Conservation (phyloP, 2,329 filamentous ascomycete genomes). For the Fusarium sp. region DNA sequence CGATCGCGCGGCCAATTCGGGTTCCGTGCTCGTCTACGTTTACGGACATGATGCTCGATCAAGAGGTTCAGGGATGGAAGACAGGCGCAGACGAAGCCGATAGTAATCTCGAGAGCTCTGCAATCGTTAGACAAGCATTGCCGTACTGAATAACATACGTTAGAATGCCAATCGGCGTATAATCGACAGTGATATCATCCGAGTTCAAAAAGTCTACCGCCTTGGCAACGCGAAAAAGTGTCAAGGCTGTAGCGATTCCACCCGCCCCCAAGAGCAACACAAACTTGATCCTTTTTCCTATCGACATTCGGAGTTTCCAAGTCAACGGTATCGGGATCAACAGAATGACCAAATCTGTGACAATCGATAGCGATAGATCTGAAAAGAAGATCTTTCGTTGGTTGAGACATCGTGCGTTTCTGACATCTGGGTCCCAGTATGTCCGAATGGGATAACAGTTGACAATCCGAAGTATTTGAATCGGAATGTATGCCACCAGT, state of each 20-base stretch:
- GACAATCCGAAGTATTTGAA: slow-evolving; percentile 50
- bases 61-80: slow-evolving; percentile 30
- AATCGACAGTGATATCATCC: slow-evolving; percentile 32
- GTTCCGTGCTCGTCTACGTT: slow-evolving; percentile 1
- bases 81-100: slow-evolving; percentile 37
- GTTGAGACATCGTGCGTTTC: slow-evolving; percentile 46
- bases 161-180: slow-evolving; percentile 23
- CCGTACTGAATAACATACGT: neutral
- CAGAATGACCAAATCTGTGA: slow-evolving; percentile 32
- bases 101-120: slow-evolving; percentile 29
- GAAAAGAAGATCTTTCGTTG: slow-evolving; percentile 42
- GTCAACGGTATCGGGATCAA: slow-evolving; percentile 29
- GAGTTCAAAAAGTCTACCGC: slow-evolving; percentile 24
- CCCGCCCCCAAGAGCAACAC: slow-evolving; percentile 30
- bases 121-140: neutral
- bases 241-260: slow-evolving; percentile 32
- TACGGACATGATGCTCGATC: slow-evolving; percentile 23
- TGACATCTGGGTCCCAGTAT: slow-evolving; percentile 48
- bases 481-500: slow-evolving; percentile 22
- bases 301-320: slow-evolving; percentile 20
- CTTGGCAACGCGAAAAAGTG: slow-evolving; percentile 16
- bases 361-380: slow-evolving; percentile 18
- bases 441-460: slow-evolving; percentile 52
- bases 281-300: slow-evolving; percentile 35
- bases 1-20: neutral